These are phyloP conservation scores for Infundibulicybe gibba DNA, from an alignment of 768 basidiomycete species.

Conservation along the genomic window DNA sequence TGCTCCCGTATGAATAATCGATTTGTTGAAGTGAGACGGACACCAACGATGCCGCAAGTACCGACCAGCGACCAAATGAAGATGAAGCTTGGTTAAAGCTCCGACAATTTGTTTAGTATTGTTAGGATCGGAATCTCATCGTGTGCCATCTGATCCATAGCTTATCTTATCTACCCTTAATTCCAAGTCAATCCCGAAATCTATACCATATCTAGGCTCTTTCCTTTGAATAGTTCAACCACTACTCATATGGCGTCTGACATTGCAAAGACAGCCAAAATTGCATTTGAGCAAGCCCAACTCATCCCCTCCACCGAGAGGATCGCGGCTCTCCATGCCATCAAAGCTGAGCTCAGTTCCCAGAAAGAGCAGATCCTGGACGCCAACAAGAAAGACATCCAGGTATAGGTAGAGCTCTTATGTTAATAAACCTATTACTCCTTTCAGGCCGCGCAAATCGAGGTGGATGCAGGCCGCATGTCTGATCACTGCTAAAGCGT, in stretches of 20 bases:
- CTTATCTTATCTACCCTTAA: constrained; percentile 10
- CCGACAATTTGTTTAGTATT: neutral
- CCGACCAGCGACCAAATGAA: too few relatives aligned
- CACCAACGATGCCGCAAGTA: neutral
- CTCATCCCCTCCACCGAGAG: constrained; percentile 68
- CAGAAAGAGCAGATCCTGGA: constrained; percentile 67
- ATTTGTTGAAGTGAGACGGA: neutral
- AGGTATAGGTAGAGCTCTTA: constrained; percentile 41
- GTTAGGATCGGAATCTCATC: neutral
- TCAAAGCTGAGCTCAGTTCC: constrained; percentile 61
- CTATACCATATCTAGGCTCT: too few relatives aligned
- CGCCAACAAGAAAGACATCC: constrained; percentile 82
- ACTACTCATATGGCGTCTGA: constrained; percentile 40
- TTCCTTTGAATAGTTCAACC: constrained; percentile 5
- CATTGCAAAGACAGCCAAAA: constrained; percentile 78
- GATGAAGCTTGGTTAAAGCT: too few relatives aligned
- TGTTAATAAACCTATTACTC: constrained; percentile 1
- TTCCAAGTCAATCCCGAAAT: too few relatives aligned
- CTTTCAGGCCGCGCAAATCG: constrained; percentile 64
- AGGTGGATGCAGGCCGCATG: constrained; percentile 83
- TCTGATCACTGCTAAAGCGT: constrained; percentile 79
- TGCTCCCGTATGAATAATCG: neutral
- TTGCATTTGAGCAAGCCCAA: constrained; percentile 86
- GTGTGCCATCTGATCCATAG: too few relatives aligned
- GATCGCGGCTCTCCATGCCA: constrained; percentile 65